Conservation (phyloP, 1,139 yeast species). For the Zygosaccharomyces pseudobailii region DNA sequence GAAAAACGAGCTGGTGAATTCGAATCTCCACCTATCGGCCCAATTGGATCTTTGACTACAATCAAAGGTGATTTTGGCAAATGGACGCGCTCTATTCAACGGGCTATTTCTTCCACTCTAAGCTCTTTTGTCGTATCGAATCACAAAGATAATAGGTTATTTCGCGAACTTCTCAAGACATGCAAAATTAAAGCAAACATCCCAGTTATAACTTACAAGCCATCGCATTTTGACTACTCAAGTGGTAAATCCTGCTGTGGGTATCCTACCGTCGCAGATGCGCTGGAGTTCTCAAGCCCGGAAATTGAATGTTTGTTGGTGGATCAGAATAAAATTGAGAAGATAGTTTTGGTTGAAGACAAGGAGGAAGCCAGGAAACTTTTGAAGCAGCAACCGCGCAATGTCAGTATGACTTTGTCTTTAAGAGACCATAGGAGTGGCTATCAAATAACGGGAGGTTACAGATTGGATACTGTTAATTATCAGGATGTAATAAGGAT, state of each 20-base stretch:
- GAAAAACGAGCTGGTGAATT: conserved; percentile 34
- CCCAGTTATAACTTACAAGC: conserved; percentile 50
- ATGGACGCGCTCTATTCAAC: conserved; percentile 64
- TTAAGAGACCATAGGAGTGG: conserved; percentile 44
- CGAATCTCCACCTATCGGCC: conserved; percentile 68
- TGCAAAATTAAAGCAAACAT: conserved; percentile 30
- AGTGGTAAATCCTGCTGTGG: conserved; percentile 36
- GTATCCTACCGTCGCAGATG: conserved; percentile 54
- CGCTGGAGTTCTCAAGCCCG: conserved; percentile 50
- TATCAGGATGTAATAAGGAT: conserved; percentile 30
- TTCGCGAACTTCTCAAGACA: conserved; percentile 43
- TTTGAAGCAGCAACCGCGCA: conserved; percentile 36
- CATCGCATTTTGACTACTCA: conserved; percentile 53
- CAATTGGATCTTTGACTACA: conserved; percentile 61
- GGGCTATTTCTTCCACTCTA: conserved; percentile 44
- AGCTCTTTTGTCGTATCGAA: conserved; percentile 65
- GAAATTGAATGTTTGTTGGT: conserved; percentile 58
- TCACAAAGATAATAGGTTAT: conserved; percentile 51
- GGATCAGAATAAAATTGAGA: conserved; percentile 61
- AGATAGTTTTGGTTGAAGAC: conserved; percentile 48
- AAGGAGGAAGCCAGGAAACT: conserved; percentile 48
- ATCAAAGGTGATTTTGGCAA: conserved; percentile 50
- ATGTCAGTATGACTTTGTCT: conserved; percentile 47
- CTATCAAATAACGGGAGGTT: conserved; percentile 42
- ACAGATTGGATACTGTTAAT: conserved; percentile 57